Conservation (phyloP, 306 rosid genomes). For the Fragaria ananassa region DNA sequence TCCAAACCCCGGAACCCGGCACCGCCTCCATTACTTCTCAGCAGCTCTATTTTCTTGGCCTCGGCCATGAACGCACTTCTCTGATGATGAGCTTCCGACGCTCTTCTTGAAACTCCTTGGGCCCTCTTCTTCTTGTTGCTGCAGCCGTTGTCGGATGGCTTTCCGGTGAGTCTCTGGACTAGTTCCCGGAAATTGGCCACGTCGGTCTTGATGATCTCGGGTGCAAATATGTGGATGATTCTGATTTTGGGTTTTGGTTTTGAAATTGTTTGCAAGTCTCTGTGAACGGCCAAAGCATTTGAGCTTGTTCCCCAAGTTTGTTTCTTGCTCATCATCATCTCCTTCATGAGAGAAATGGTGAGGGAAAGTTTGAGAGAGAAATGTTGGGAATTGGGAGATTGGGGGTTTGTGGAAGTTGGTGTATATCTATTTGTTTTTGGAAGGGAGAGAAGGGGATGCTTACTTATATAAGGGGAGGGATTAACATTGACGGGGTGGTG, state of each 20-base stretch:
- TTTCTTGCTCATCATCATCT: slow-evolving; percentile 26
- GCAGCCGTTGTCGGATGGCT: slow-evolving; percentile 41
- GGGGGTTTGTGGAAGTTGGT: slow-evolving; percentile 15
- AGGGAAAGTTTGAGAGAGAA: slow-evolving; percentile 1
- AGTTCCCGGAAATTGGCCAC: slow-evolving; percentile 74
- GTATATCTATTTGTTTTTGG: not conserved
- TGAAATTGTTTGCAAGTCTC: slow-evolving; percentile 50
- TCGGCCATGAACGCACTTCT: slow-evolving; percentile 2
- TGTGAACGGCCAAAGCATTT: slow-evolving; percentile 48
- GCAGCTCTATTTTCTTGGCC: slow-evolving; percentile 32
- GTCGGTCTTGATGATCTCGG: slow-evolving; percentile 83
- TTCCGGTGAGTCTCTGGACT: slow-evolving; percentile 83
- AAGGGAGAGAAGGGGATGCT: slow-evolving; percentile 1
- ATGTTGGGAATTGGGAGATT: not conserved
- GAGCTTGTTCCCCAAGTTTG: slow-evolving; percentile 21
- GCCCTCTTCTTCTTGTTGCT: slow-evolving; percentile 14
- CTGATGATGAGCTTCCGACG: not conserved
- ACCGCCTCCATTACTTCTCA: not conserved
- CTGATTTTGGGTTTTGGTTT: slow-evolving; percentile 76
- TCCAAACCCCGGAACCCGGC: slow-evolving; percentile 33
- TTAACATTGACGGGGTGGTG: not conserved
- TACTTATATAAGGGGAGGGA: slow-evolving; percentile 22
- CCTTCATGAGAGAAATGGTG: slow-evolving; percentile 36
- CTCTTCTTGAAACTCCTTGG: not conserved
- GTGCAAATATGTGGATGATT: slow-evolving; percentile 85